Evolutionary conservation across 2,329 filamentous ascomycete genomes (phyloP).

Genomic region (Myriangium duriaei): DNA sequence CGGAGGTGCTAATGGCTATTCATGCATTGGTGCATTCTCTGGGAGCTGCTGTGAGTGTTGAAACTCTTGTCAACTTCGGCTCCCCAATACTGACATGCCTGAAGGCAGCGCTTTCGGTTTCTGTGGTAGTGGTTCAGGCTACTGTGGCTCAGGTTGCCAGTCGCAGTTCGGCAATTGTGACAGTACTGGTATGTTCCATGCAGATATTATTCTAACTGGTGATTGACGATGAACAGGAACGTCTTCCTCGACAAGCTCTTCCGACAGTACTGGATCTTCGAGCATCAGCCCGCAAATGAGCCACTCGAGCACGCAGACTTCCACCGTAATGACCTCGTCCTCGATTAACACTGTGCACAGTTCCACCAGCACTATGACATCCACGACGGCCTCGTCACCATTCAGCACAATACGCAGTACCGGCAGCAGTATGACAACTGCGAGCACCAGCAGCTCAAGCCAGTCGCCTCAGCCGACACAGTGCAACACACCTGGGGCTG

Average conservation of each 20-base stretch:
- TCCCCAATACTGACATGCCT: neutral
- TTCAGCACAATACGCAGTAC: constrained; percentile 2
- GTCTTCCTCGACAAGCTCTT: too few relatives aligned
- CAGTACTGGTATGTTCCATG: neutral
- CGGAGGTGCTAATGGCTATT: constrained; percentile 4
- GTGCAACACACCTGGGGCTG: neutral
- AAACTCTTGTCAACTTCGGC: neutral
- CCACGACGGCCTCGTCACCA: constrained; percentile 9
- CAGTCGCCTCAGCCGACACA: neutral
- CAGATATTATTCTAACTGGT: too few relatives aligned
- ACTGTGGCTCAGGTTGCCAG: constrained; percentile 13
- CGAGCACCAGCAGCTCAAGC: neutral
- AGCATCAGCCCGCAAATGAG: too few relatives aligned
- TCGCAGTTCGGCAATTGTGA: constrained; percentile 2
- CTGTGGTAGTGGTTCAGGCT: constrained; percentile 10
- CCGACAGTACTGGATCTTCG: too few relatives aligned
- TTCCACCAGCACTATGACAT: constrained; percentile 8
- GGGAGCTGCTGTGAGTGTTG: constrained; percentile 6
- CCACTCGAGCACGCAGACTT: too few relatives aligned
- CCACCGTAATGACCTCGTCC: neutral
- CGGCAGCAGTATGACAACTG: neutral
- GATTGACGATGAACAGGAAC: too few relatives aligned
- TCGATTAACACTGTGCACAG: neutral
- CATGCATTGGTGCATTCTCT: constrained; percentile 7
- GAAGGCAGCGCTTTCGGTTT: constrained; percentile 11